Evolutionary conservation across 208 protist species (phyloP).

Genomic region (Leishmania gerbilli): DNA sequence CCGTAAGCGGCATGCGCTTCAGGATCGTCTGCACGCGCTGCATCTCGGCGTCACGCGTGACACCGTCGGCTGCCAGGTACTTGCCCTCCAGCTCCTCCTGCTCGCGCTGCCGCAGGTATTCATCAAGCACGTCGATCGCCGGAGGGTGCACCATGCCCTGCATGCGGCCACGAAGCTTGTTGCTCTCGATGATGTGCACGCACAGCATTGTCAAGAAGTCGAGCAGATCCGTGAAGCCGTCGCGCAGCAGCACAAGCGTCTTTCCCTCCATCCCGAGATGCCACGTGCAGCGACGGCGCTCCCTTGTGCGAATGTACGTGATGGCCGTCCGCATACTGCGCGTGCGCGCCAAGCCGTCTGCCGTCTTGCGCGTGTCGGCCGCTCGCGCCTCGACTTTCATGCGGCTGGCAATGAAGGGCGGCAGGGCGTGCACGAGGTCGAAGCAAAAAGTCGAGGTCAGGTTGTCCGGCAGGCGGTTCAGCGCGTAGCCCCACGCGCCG

Average conservation of each 20-base stretch:
- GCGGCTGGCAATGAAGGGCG: conserved; percentile 80
- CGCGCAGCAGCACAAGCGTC: conserved; percentile 83
- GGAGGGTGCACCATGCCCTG: conserved; percentile 85
- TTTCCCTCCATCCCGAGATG: conserved; percentile 88
- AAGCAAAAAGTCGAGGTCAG: conserved; percentile 86
- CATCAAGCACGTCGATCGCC: conserved; percentile 81
- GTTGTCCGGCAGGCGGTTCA: conserved; percentile 79
- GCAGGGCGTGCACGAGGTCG: conserved; percentile 76
- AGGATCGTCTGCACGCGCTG: conserved; percentile 55
- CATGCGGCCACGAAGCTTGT: conserved; percentile 83
- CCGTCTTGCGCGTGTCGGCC: conserved; percentile 63
- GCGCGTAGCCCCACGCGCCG: conserved; percentile 86
- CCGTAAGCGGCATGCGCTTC: conserved; percentile 60
- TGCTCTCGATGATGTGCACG: conserved; percentile 90
- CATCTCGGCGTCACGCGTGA: conserved; percentile 47
- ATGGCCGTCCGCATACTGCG: conserved; percentile 46
- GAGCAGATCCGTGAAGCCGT: conserved; percentile 87
- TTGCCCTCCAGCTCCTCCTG: conserved; percentile 36
- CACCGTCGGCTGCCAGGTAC: conserved; percentile 23
- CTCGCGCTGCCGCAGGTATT: conserved; percentile 65
- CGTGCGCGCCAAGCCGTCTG: conserved; percentile 22
- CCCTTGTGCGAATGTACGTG: conserved; percentile 77
- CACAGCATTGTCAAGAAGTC: conserved; percentile 91
- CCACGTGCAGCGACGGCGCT: conserved; percentile 87
- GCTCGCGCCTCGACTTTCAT: conserved; percentile 68